Evolutionary conservation across 2,329 filamentous ascomycete genomes (phyloP).

Genomic region (Ophiognomonia clavigignenti-juglandacearum): DNA sequence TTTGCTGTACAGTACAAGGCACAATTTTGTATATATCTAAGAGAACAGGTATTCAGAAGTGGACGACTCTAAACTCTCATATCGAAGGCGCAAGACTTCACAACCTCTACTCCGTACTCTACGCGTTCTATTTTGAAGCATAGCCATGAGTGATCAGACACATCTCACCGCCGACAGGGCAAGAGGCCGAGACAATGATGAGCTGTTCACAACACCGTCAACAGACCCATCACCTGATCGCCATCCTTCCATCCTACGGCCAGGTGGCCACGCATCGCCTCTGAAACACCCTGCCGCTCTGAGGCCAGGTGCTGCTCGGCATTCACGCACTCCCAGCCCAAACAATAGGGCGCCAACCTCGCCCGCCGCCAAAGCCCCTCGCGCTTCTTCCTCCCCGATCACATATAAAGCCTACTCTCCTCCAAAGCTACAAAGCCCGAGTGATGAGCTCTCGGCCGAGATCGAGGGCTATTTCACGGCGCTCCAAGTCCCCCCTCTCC

Average conservation of each 20-base stretch:
- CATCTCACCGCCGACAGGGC: slow-evolving; percentile 2
- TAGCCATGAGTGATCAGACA: no score
- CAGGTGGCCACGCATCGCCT: slow-evolving; percentile 14
- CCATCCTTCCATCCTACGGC: slow-evolving; percentile 11
- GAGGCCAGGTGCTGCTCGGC: slow-evolving; percentile 10
- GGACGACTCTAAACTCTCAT: no score
- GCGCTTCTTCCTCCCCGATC: not conserved
- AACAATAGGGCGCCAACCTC: not conserved
- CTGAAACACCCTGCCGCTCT: slow-evolving; percentile 11
- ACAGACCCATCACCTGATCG: slow-evolving; percentile 11
- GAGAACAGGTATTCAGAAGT: no score
- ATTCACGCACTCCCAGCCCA: slow-evolving; percentile 5
- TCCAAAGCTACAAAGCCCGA: slow-evolving; percentile 6
- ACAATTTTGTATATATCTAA: no score
- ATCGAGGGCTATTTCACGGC: slow-evolving; percentile 13
- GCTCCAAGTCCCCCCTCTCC: slow-evolving; percentile 9
- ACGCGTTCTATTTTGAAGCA: no score
- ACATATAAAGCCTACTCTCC: slow-evolving; percentile 15
- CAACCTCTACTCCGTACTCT: no score
- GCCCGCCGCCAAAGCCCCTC: not conserved
- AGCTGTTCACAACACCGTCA: slow-evolving; percentile 7
- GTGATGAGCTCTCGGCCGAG: slow-evolving; percentile 8
- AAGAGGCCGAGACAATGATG: not conserved
- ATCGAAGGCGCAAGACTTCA: no score
- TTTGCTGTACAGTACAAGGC: no score